phyloP scores from a whole-genome alignment of 2,329 filamentous ascomycete species.

The Orbilia blumenaviensis region DNA sequence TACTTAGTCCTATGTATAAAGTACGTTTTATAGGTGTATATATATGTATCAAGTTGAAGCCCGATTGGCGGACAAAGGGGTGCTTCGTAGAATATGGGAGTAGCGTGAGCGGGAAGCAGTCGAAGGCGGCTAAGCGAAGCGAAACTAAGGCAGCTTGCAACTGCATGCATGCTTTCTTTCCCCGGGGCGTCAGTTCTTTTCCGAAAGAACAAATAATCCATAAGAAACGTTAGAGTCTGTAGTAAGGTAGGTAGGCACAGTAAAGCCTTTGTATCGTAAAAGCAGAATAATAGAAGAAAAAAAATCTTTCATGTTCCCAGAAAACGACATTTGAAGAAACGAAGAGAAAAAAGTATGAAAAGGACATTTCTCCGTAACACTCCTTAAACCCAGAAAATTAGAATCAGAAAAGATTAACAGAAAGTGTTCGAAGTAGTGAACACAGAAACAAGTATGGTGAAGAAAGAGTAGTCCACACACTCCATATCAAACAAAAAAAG shows the following conservation, averaged over 20 bases:
- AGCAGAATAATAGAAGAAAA: no score
- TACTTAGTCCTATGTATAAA: not conserved
- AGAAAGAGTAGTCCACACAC: conserved; percentile 19
- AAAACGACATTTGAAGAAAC: conserved; percentile 1
- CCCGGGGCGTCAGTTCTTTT: not conserved
- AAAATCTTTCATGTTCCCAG: conserved; percentile 13
- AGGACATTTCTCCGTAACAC: conserved; percentile 31
- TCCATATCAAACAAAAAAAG: conserved; percentile 33
- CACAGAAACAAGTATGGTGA: not conserved
- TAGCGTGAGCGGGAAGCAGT: not conserved
- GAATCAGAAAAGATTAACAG: conserved; percentile 2
- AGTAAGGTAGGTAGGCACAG: no score
- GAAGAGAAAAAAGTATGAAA: conserved; percentile 24
- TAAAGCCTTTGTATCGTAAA: conserved; percentile 34
- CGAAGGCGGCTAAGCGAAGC: not conserved
- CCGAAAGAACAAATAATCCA: conserved; percentile 14
- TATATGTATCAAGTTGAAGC: not conserved
- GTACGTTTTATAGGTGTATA: not conserved
- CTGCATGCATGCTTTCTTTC: not conserved
- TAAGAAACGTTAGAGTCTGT: conserved; percentile 31
- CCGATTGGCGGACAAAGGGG: not conserved
- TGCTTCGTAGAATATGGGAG: not conserved
- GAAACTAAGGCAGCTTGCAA: not conserved
- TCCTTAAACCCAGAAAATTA: conserved; percentile 29
- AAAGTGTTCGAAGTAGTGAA: not conserved